phyloP scores from a whole-genome alignment of 192 early-diverging fungal genomes.

The Mortierella antarctica region DNA sequence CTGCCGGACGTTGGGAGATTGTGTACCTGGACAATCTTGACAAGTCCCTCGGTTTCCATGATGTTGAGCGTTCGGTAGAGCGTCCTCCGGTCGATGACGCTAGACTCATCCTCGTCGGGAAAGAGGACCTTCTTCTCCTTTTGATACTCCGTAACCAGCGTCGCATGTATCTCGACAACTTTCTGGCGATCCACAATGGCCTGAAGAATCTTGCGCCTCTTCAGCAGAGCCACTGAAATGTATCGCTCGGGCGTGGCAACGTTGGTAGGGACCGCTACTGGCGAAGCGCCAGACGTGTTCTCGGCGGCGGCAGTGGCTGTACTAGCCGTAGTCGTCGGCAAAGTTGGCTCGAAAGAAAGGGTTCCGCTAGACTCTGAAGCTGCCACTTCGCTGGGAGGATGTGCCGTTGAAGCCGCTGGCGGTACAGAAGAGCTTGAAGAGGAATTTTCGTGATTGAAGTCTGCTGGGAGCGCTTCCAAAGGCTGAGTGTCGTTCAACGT shows the following conservation, averaged over 20 bases:
- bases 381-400: neutral
- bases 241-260: conserved; percentile 13
- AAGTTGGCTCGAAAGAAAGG: neutral
- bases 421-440: too few relatives aligned
- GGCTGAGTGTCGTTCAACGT: conserved; percentile 7
- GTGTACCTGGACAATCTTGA: conserved; percentile 55
- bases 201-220: conserved; percentile 41
- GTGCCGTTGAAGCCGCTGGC: neutral
- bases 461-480: too few relatives aligned
- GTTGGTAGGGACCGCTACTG: neutral
- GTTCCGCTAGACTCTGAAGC: neutral
- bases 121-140: conserved; percentile 23
- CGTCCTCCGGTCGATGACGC: conserved; percentile 67
- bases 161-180: conserved; percentile 48
- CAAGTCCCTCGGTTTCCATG: conserved; percentile 57
- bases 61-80: conserved; percentile 55
- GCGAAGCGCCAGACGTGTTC: neutral
- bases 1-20: conserved; percentile 63
- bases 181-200: conserved; percentile 47
- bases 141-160: conserved; percentile 49
- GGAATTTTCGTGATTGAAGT: too few relatives aligned
- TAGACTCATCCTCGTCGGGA: conserved; percentile 13
- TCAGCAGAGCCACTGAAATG: conserved; percentile 29
- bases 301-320: neutral
- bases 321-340: neutral